phyloP scores from a whole-genome alignment of 1,139 yeast species.

The Kodamaea plutei region DNA sequence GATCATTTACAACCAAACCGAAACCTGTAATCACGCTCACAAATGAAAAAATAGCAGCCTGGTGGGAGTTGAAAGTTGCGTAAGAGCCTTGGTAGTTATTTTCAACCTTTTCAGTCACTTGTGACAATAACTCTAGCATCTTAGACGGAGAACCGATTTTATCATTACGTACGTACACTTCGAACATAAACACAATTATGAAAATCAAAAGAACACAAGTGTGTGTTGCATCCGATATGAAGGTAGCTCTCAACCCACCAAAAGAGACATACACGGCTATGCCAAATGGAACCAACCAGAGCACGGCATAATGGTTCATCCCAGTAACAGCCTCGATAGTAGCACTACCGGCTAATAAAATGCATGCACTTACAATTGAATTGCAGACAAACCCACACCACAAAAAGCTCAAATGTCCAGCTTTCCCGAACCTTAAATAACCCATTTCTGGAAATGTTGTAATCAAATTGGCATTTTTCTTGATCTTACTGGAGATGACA shows the following conservation, averaged over 20 bases:
- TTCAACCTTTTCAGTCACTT: slow-evolving; percentile 31
- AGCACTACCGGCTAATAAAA: slow-evolving; percentile 36
- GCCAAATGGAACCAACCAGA: slow-evolving; percentile 33
- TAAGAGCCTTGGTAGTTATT: slow-evolving; percentile 46
- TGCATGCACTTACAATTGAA: slow-evolving; percentile 33
- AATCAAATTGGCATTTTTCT: slow-evolving; percentile 34
- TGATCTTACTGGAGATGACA: slow-evolving; percentile 33
- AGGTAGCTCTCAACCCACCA: slow-evolving; percentile 46
- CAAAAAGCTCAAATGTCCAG: slow-evolving; percentile 33
- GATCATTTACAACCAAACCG: slow-evolving; percentile 68
- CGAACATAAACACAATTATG: slow-evolving; percentile 39
- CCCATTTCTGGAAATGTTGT: slow-evolving; percentile 41
- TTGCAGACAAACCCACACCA: slow-evolving; percentile 37
- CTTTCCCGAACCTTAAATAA: slow-evolving; percentile 31
- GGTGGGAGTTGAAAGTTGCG: slow-evolving; percentile 42
- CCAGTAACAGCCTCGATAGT: slow-evolving; percentile 35
- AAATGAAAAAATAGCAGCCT: slow-evolving; percentile 35
- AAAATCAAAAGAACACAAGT: slow-evolving; percentile 37
- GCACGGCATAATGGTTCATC: slow-evolving; percentile 32
- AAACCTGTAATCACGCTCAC: slow-evolving; percentile 42
- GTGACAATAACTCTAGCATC: slow-evolving; percentile 41
- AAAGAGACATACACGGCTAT: slow-evolving; percentile 40
- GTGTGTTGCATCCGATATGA: slow-evolving; percentile 45
- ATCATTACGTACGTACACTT: slow-evolving; percentile 35
- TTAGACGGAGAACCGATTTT: slow-evolving; percentile 44